These are phyloP conservation scores for Medicago lupulina DNA, from an alignment of 306 rosid species.

Conservation along the genomic window DNA sequence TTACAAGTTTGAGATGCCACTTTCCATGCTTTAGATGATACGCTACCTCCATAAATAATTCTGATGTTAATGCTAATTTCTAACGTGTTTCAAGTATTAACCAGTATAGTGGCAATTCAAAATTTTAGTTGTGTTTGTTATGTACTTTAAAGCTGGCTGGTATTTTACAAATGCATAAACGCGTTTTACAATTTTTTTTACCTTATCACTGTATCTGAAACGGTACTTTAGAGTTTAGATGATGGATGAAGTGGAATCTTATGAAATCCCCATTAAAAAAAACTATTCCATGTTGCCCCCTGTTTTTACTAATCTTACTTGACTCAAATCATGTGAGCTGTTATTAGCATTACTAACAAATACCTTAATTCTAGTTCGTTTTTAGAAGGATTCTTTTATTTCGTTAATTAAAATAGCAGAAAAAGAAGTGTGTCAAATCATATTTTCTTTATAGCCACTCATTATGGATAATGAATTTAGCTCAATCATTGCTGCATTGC, in stretches of 20 bases:
- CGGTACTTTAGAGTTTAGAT: slow-evolving; percentile 3
- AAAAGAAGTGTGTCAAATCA: background rate
- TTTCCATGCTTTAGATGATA: slow-evolving; percentile 30
- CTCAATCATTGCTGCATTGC: slow-evolving; percentile 17
- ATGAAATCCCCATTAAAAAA: background rate
- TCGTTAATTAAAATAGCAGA: background rate
- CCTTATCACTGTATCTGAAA: slow-evolving; percentile 23
- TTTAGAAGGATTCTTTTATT: background rate
- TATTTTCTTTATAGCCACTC: slow-evolving; percentile 1
- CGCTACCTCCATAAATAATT: slow-evolving; percentile 6
- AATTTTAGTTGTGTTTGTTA: slow-evolving; percentile 22
- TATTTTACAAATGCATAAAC: background rate
- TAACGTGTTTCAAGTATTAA: slow-evolving; percentile 11
- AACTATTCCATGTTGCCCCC: background rate
- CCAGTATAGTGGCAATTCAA: slow-evolving; percentile 2
- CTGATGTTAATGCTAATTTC: slow-evolving; percentile 30
- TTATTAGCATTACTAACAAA: background rate
- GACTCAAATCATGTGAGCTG: background rate
- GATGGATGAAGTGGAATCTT: slow-evolving; percentile 13
- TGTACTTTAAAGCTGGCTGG: slow-evolving; percentile 16
- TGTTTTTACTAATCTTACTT: background rate
- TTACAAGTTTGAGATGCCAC: slow-evolving; percentile 23
- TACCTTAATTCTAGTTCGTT: background rate
- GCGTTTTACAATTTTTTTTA: slow-evolving; percentile 8
- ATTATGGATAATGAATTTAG: slow-evolving; percentile 23